These are phyloP conservation scores for Phaeosphaeriaceae sp. DNA, from an alignment of 2,329 filamentous ascomycete genomes.

Conservation along the genomic window DNA sequence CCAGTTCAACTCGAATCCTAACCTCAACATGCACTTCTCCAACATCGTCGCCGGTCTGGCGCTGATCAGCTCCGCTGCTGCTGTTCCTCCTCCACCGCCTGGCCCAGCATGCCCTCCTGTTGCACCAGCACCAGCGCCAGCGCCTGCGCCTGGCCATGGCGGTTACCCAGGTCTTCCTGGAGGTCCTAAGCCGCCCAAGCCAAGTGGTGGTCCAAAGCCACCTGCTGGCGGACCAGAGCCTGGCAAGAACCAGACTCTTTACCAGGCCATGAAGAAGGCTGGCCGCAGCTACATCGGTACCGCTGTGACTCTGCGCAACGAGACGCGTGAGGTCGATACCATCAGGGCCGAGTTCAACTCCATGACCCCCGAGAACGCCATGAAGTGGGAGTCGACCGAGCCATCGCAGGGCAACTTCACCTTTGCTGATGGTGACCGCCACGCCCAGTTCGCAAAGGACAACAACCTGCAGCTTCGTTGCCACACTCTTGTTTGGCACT, in stretches of 20 bases:
- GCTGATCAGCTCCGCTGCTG: slow-evolving; percentile 29
- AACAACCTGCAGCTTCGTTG: slow-evolving; percentile 48
- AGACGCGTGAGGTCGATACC: slow-evolving; percentile 32
- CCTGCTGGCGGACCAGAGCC: not conserved
- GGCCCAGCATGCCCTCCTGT: slow-evolving; percentile 11
- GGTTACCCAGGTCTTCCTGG: not conserved
- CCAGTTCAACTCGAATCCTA: slow-evolving; percentile 9
- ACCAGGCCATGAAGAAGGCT: slow-evolving; percentile 33
- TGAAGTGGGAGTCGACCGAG: slow-evolving; percentile 50
- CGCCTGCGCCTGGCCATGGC: not conserved
- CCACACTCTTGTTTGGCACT: slow-evolving; percentile 54
- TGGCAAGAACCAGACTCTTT: slow-evolving; percentile 28
- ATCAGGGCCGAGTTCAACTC: slow-evolving; percentile 41
- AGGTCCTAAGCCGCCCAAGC: slow-evolving; percentile 10
- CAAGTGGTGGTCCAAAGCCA: slow-evolving; percentile 2
- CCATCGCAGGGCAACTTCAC: slow-evolving; percentile 48
- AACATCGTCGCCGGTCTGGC: slow-evolving; percentile 32
- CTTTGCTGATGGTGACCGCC: slow-evolving; percentile 46
- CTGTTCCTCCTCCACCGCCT: slow-evolving; percentile 18
- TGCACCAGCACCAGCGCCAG: slow-evolving; percentile 1
- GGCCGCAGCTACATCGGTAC: slow-evolving; percentile 35
- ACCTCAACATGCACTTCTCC: slow-evolving; percentile 36
- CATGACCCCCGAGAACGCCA: slow-evolving; percentile 31
- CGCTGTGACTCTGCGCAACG: slow-evolving; percentile 34
- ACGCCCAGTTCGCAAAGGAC: slow-evolving; percentile 43